Percentiles rank a stretch among this genome's conserved stretches.
Conservation (phyloP, 176 grass and related monocot genomes). For the sorghum (Sorghum bicolor) region DNA sequence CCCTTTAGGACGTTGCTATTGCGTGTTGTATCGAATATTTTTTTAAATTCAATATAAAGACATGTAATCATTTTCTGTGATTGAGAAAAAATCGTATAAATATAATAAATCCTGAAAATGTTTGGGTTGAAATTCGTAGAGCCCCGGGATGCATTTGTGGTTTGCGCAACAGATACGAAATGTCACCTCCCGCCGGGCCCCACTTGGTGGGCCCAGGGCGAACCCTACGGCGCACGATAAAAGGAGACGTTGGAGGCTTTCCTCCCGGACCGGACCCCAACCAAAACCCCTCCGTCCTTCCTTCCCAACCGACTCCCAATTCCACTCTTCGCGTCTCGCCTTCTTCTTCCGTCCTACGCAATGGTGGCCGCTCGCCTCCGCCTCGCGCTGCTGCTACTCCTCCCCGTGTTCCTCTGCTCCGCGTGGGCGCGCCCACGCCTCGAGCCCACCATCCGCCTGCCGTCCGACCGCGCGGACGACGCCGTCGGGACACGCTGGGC, state of each 20-base stretch:
- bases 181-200: not conserved
- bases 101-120: not conserved
- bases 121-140: not conserved
- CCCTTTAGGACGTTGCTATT: too few relatives aligned
- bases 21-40: too few relatives aligned
- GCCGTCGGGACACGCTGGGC: conserved; percentile 75
- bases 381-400: conserved; percentile 28
- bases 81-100: too few relatives aligned
- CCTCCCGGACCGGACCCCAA: not conserved
- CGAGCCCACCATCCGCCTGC: conserved; percentile 54
- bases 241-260: conserved; percentile 40
- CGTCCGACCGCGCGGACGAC: conserved; percentile 57
- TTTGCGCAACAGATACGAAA: not conserved
- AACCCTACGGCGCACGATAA: conserved; percentile 30
- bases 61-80: too few relatives aligned
- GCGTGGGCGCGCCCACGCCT: conserved; percentile 20
- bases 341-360: not conserved
- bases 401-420: conserved; percentile 33
- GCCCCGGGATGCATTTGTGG: too few relatives aligned
- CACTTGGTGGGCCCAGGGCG: not conserved
- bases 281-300: not conserved
- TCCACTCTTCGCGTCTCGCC: not conserved
- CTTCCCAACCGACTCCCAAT: not conserved
- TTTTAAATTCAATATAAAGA: too few relatives aligned
- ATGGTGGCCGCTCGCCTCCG: conserved; percentile 26